Conservation (phyloP, 2,329 filamentous ascomycete genomes). For the Podosphaera fusca region DNA sequence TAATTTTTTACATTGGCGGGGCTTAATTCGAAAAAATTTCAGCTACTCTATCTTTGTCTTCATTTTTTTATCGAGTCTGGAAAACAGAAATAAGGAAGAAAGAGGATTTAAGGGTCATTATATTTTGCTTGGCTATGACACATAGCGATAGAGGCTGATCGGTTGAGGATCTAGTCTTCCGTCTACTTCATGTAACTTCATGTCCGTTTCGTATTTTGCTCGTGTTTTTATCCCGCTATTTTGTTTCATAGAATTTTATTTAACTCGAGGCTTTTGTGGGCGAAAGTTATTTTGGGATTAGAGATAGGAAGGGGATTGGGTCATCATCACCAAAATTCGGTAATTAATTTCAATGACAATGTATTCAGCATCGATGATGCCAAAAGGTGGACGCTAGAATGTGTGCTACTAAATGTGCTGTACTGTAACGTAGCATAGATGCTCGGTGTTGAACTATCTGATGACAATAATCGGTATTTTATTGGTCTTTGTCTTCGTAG, state of each 20-base stretch:
- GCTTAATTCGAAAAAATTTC: not conserved
- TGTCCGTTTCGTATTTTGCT: not conserved
- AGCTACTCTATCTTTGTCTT: not conserved
- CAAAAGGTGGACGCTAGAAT: too few relatives aligned
- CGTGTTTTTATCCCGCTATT: not conserved
- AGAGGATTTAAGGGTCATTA: not conserved
- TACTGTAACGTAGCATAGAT: too few relatives aligned
- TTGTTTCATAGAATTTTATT: not conserved
- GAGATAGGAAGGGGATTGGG: not conserved
- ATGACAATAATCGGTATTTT: too few relatives aligned
- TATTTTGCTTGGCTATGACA: not conserved
- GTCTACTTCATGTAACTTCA: not conserved
- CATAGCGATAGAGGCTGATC: not conserved
- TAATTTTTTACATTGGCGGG: not conserved
- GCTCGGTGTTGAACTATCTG: too few relatives aligned
- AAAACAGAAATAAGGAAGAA: not conserved
- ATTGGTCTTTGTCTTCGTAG: too few relatives aligned
- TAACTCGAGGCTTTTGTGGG: not conserved
- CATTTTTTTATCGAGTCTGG: not conserved
- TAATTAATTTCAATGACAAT: not conserved
- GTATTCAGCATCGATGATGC: not conserved
- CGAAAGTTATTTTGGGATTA: not conserved
- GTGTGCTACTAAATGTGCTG: too few relatives aligned
- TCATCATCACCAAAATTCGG: not conserved
- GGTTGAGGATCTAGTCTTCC: not conserved